These are phyloP conservation scores for Fusarium sp. DNA, from an alignment of 2,329 filamentous ascomycete species.

Conservation along the genomic window DNA sequence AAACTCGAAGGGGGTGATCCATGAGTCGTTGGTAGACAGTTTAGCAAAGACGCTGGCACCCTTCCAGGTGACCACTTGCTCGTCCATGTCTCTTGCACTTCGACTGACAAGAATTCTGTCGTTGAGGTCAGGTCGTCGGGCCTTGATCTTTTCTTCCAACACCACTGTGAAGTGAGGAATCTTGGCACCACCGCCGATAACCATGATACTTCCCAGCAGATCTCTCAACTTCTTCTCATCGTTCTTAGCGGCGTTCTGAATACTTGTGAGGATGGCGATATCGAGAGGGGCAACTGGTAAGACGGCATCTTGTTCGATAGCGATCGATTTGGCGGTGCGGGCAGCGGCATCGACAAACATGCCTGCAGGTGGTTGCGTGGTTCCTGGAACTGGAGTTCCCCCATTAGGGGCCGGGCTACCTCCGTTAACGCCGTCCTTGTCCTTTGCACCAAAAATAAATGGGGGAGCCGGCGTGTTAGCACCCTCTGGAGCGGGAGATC, in stretches of 20 bases:
- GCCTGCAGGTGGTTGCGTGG: slow-evolving; percentile 55
- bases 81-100: slow-evolving; percentile 92
- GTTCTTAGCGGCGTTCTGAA: slow-evolving; percentile 84
- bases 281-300: slow-evolving; percentile 88
- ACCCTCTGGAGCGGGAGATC: slow-evolving; percentile 86
- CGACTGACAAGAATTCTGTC: slow-evolving; percentile 72
- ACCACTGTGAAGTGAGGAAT: slow-evolving; percentile 82
- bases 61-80: slow-evolving; percentile 98
- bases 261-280: slow-evolving; percentile 87
- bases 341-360: slow-evolving; percentile 63
- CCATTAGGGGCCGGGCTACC: slow-evolving; percentile 66
- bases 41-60: slow-evolving; percentile 96
- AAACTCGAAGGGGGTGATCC: slow-evolving; percentile 90
- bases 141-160: slow-evolving; percentile 83
- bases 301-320: slow-evolving; percentile 79
- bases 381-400: slow-evolving; percentile 56
- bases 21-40: slow-evolving; percentile 91
- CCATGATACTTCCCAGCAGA: slow-evolving; percentile 89
- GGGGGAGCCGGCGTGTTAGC: slow-evolving; percentile 72
- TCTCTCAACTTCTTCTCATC: slow-evolving; percentile 95
- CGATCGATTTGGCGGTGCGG: slow-evolving; percentile 65
- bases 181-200: slow-evolving; percentile 86
- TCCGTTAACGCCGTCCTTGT: slow-evolving; percentile 57
- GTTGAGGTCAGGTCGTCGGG: slow-evolving; percentile 68
- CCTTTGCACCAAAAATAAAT: slow-evolving; percentile 63